A percentile compares a stretch with the other conserved stretches of the same genome.
These are phyloP conservation scores for Amaranthus hypochondriacus DNA, from an alignment of 148 eudicot genomes.

Conservation along the genomic window DNA sequence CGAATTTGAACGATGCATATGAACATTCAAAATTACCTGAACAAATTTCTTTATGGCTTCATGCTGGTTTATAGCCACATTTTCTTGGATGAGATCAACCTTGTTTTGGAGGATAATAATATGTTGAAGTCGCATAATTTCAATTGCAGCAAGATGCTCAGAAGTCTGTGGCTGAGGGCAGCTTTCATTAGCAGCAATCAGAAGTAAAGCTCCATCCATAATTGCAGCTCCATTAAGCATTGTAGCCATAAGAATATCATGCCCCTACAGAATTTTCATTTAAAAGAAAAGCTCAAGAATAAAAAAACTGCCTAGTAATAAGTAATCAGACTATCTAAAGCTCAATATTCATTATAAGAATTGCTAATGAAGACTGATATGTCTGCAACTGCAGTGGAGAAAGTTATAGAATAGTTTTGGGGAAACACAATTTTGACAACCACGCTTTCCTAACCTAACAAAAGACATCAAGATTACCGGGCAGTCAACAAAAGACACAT, in stretches of 20 bases:
- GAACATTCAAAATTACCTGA: constrained; percentile 42
- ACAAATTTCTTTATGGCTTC: constrained; percentile 88
- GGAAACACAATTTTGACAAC: neutral
- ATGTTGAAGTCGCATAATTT: constrained; percentile 94
- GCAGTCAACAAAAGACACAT: constrained; percentile 96
- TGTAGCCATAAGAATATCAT: constrained; percentile 60
- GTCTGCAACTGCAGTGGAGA: too few species aligned
- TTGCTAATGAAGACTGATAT: neutral
- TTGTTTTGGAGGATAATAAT: constrained; percentile 95
- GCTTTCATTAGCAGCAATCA: constrained; percentile 39
- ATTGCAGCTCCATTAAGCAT: too few species aligned
- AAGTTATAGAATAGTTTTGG: neutral
- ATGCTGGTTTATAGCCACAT: constrained; percentile 93
- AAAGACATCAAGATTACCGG: constrained; percentile 46
- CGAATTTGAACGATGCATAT: neutral
- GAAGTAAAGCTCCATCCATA: too few species aligned
- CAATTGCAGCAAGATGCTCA: constrained; percentile 97
- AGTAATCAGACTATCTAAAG: neutral
- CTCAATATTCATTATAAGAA: neutral
- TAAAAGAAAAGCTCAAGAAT: neutral
- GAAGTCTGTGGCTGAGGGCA: constrained; percentile 99
- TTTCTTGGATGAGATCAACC: constrained; percentile 94
- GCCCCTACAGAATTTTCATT: constrained; percentile 49
- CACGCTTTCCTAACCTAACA: neutral
- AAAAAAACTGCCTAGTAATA: neutral